Base-by-base conservation (phyloP, 495 filamentous ascomycete species). In the Podospora bellae-mahoneyi region DNA sequence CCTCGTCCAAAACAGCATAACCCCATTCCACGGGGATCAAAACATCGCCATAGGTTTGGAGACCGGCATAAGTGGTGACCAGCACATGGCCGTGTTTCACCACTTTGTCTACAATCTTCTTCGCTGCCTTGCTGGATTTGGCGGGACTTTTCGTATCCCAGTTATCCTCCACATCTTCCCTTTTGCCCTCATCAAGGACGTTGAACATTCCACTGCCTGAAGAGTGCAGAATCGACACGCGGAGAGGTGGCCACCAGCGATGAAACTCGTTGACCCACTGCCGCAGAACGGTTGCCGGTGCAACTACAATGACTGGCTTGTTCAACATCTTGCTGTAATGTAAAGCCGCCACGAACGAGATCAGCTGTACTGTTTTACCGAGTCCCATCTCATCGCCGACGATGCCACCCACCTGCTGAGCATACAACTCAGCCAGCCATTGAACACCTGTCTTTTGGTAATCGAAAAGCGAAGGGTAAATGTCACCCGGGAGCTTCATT, bases 181-280 rank as follows among this genome's bases (percentile, higher is more conserved):
- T 84, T 28, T 80, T 85, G 57, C 83, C 85, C 73, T 96, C 92
- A 44, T 81, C 85, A 18, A 84, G 80, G 57, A 94, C 76, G 69
- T 96, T 92, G 19, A 97, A 81, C 95, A 98, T 97, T 3, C 95
- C 95, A 74, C 93, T 97, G 9, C 95, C 95, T 20, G 94, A 97
- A 0, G 91, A 91, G 79, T 99, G 95, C 54, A 99, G 79, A 69
- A 98, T 98, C 0, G 93, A 96, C 0, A 98, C 95, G 23, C 95
- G 88, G 30, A 99, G 84, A 20, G 95, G 89, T 18, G 95, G 95
- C 95, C 95, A 98, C 95, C 95, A 99, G 27, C 89, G 87, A 77
- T 98, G 95, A 71, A 99, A 97, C 73, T 99, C 95, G 68, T 96
- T 95, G 10, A 97, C 95, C 95, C 95, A 99, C 74, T 98, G 94